phyloP scores from a whole-genome alignment of 129 eudicot genomes.

The Rutidosis leptorrhynchoides region DNA sequence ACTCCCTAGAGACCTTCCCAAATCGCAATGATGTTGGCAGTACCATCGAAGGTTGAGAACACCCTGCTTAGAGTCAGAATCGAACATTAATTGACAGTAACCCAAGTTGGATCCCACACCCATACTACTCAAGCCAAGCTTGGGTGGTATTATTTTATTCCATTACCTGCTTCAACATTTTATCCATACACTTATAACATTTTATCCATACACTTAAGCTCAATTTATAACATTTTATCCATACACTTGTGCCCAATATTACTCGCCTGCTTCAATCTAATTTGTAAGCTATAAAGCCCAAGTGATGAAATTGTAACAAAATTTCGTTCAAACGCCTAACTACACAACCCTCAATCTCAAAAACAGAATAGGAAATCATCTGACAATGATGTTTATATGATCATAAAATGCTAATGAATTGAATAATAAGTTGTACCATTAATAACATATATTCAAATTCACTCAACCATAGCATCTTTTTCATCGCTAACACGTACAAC shows the following conservation, averaged over 20 bases:
- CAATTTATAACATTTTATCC: neutral
- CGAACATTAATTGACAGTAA: no score
- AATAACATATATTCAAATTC: neutral
- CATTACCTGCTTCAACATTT: no score
- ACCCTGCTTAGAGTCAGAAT: no score
- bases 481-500: neutral
- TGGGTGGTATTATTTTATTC: no score
- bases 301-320: neutral
- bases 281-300: neutral
- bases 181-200: no score
- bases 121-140: no score
- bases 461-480: constrained; percentile 1
- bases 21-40: no score
- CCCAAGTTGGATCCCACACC: no score
- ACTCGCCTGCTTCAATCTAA: neutral
- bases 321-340: neutral
- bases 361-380: neutral
- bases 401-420: neutral
- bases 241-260: neutral
- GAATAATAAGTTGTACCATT: neutral
- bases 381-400: neutral
- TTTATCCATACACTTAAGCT: no score
- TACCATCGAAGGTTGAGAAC: no score
- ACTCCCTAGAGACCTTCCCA: no score
- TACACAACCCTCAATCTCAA: neutral